Base-by-base conservation (phyloP, 257 asterid genomes). In the Scutellaria galericulata region DNA sequence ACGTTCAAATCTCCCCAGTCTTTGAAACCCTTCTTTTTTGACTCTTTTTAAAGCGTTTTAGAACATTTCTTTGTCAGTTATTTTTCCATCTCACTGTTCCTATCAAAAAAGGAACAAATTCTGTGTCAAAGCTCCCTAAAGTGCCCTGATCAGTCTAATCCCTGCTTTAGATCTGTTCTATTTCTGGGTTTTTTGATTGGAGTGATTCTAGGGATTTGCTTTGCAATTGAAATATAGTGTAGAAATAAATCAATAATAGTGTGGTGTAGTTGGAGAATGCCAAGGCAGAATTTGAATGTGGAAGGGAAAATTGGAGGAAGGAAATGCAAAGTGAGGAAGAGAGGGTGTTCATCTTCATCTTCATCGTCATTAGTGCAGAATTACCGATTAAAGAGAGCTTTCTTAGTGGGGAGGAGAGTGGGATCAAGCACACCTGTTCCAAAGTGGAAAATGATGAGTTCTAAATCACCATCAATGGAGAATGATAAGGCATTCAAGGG, bases 361-460 rank as follows among this genome's bases (percentile, higher is more conserved):
- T 87, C 97, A 0, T 87, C 98, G 8, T 87, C 97, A 35, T 75
- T 93, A 58, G 85, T 80, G 72, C 87, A 80, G 59, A 87, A 81
- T 70, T 85, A 82, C 64, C 80, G 96, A 35, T 77, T 89, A 72
- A 93, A 93, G 81, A 84, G 95, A 7, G 93, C 94, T 9, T 78
- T 91, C 73, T 78, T 87, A 70, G 94, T 89, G 56, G 93, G 94
- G n/a, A 91, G 83, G 69, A 88, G 85, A 66, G 90, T 84, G 77
- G 97, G 96, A 52, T 81, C 94, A 66, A 89, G 87, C 74, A 86
- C 97, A 7, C 97, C 96, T 1, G 93, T 89, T 53, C 97, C 97
- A 13, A 71, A 67, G 85, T 88, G 97, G 98, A 93, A 84, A 71
- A 75, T 79, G 92, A 84, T 77, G 89, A 82, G 79, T 71, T 83